Conservation (phyloP, 2,329 filamentous ascomycete genomes). For the Diplodia sapinea region DNA sequence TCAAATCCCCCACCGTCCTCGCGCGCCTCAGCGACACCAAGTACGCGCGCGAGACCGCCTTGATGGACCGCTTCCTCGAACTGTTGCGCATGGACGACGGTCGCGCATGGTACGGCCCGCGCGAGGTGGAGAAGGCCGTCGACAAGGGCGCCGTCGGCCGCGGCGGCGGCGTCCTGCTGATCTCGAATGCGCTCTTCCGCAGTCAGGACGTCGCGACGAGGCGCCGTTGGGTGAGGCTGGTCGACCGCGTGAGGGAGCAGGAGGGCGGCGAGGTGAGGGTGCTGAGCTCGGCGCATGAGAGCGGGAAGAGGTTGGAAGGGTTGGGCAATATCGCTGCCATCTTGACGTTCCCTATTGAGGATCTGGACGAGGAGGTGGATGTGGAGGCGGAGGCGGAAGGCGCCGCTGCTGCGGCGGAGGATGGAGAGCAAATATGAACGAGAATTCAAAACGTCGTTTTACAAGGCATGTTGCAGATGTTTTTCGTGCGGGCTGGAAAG, state of each 20-base stretch:
- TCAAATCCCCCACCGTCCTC: slow-evolving; percentile 79
- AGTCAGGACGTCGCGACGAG: slow-evolving; percentile 78
- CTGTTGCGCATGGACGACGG: slow-evolving; percentile 83
- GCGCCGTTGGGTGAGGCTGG: slow-evolving; percentile 80
- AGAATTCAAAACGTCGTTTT: neutral
- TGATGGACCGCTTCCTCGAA: slow-evolving; percentile 84
- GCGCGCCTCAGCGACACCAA: slow-evolving; percentile 83
- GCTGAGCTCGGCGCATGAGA: slow-evolving; percentile 94
- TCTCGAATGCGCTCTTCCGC: slow-evolving; percentile 87
- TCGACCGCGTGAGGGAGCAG: slow-evolving; percentile 80
- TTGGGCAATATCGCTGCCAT: slow-evolving; percentile 89
- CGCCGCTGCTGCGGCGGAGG: neutral
- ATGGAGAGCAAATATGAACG: slow-evolving; percentile 7
- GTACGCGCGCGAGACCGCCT: slow-evolving; percentile 79
- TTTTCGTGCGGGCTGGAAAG: neutral
- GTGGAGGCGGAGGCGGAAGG: slow-evolving; percentile 39
- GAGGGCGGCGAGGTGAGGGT: slow-evolving; percentile 87
- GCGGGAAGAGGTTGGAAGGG: slow-evolving; percentile 81
- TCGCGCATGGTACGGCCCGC: slow-evolving; percentile 86
- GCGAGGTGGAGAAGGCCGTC: slow-evolving; percentile 81
- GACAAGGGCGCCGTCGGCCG: slow-evolving; percentile 86
- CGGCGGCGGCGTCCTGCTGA: slow-evolving; percentile 81
- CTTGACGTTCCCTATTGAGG: slow-evolving; percentile 83
- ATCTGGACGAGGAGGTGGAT: slow-evolving; percentile 74
- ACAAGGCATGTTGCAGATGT: neutral